Conservation (phyloP, 2,329 filamentous ascomycete genomes). For the Fusarium palustre region DNA sequence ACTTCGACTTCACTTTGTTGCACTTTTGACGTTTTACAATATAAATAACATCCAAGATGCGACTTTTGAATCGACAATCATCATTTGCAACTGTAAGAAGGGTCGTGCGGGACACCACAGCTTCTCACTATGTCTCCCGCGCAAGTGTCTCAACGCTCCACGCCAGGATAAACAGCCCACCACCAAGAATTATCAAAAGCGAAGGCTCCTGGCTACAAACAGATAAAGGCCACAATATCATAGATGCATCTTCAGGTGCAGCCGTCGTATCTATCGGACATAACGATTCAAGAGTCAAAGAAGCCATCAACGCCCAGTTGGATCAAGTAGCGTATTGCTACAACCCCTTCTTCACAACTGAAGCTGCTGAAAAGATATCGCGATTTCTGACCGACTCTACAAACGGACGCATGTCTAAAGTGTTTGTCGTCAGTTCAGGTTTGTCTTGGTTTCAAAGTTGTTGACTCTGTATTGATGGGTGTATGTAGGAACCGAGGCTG, state of each 20-base stretch:
- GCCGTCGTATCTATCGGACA: constrained; percentile 37
- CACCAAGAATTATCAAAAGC: constrained; percentile 22
- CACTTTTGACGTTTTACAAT: neutral
- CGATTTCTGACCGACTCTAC: constrained; percentile 31
- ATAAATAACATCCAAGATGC: neutral
- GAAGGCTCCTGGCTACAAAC: constrained; percentile 33
- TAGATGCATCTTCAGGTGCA: constrained; percentile 36
- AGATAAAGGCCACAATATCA: constrained; percentile 11
- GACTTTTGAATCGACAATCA: neutral
- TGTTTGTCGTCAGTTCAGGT: constrained; percentile 35
- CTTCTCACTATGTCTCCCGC: neutral
- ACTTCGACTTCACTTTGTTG: too few species aligned
- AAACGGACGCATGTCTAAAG: constrained; percentile 20
- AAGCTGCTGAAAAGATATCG: constrained; percentile 24
- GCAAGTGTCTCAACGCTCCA: constrained; percentile 31
- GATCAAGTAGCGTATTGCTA: constrained; percentile 34
- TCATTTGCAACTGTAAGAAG: neutral
- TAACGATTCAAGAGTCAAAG: constrained; percentile 23
- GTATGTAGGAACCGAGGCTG: constrained; percentile 33
- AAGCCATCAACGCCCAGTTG: constrained; percentile 21
- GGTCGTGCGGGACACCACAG: accelerated
- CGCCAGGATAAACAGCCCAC: constrained; percentile 33
- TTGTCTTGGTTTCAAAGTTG: too few species aligned
- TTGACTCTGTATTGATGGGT: too few species aligned
- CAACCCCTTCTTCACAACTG: constrained; percentile 33